A percentile compares a stretch with the other conserved stretches of the same genome.
Evolutionary conservation across 2,329 filamentous ascomycete genomes (phyloP).

Genomic region (Aspergillus sp.): DNA sequence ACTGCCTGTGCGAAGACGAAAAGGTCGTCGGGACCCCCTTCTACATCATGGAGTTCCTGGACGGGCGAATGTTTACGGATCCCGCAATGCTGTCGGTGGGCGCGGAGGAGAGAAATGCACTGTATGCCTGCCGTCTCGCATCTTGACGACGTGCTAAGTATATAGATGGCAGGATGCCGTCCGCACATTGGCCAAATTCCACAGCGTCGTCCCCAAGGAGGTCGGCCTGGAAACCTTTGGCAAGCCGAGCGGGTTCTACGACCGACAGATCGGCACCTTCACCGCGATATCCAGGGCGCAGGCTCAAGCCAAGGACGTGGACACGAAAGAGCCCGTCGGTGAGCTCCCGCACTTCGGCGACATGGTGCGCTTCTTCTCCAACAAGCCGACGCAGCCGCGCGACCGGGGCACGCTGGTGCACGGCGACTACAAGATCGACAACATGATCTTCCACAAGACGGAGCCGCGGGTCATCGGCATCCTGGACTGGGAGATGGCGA

Average conservation of each 20-base stretch:
- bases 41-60: conserved; percentile 94
- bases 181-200: conserved; percentile 73
- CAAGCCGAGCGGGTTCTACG: conserved; percentile 67
- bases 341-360: conserved; percentile 74
- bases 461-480: conserved; percentile 85
- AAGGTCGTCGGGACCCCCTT: conserved; percentile 79
- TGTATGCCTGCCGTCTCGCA: conserved; percentile 40
- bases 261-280: conserved; percentile 77
- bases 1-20: conserved; percentile 77
- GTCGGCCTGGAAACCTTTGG: conserved; percentile 68
- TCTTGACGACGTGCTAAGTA: background rate
- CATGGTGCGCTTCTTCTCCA: conserved; percentile 67
- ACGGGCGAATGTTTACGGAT: conserved; percentile 89
- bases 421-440: conserved; percentile 95
- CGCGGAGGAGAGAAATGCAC: conserved; percentile 58
- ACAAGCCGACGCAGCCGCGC: conserved; percentile 59
- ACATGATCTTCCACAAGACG: conserved; percentile 80
- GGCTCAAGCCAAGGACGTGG: conserved; percentile 63
- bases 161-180: conserved; percentile 72
- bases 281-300: conserved; percentile 68
- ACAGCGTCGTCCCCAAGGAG: conserved; percentile 57
- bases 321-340: conserved; percentile 67
- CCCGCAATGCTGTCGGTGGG: conserved; percentile 66
- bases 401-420: conserved; percentile 77
- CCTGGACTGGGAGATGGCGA: conserved; percentile 97